A percentile compares a stretch with the other conserved stretches of the same genome.
These are phyloP conservation scores for Pseudogymnoascus sp. DNA, from an alignment of 2,329 filamentous ascomycete genomes.

Conservation along the genomic window DNA sequence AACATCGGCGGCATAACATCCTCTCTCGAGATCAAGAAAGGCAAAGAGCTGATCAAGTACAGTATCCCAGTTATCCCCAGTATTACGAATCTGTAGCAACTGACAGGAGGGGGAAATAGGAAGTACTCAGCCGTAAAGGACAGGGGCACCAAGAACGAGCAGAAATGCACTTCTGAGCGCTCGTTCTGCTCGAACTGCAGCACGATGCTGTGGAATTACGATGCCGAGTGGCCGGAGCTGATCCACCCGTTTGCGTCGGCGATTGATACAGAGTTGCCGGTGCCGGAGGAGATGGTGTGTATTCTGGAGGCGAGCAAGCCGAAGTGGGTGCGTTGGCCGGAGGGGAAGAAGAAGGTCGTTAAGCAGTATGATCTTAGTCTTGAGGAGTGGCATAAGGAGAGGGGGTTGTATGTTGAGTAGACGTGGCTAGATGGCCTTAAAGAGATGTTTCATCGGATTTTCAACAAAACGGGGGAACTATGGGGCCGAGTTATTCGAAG, in stretches of 20 bases:
- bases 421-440: not conserved
- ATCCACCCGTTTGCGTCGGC: constrained; percentile 44
- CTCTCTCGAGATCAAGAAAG: constrained; percentile 36
- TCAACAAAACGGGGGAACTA: not conserved
- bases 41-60: constrained; percentile 38
- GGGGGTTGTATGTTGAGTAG: constrained; percentile 23
- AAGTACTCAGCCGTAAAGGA: constrained; percentile 40
- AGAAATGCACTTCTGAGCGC: constrained; percentile 36
- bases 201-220: constrained; percentile 41
- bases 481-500: too few relatives aligned
- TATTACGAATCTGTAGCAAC: too few relatives aligned
- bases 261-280: constrained; percentile 40
- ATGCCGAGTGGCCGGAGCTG: constrained; percentile 39
- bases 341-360: constrained; percentile 38
- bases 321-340: constrained; percentile 39
- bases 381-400: constrained; percentile 40
- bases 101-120: constrained; percentile 22
- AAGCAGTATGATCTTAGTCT: constrained; percentile 35
- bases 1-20: constrained; percentile 40
- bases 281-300: constrained; percentile 41
- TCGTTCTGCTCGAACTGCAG: constrained; percentile 42
- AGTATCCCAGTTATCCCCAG: not conserved
- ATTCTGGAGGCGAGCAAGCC: constrained; percentile 38
- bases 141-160: constrained; percentile 34
- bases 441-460: not conserved